A percentile compares a stretch with the other conserved stretches of the same genome.
Evolutionary conservation across 495 filamentous ascomycete species (phyloP).

Genomic region (Entonaema liquescens): DNA sequence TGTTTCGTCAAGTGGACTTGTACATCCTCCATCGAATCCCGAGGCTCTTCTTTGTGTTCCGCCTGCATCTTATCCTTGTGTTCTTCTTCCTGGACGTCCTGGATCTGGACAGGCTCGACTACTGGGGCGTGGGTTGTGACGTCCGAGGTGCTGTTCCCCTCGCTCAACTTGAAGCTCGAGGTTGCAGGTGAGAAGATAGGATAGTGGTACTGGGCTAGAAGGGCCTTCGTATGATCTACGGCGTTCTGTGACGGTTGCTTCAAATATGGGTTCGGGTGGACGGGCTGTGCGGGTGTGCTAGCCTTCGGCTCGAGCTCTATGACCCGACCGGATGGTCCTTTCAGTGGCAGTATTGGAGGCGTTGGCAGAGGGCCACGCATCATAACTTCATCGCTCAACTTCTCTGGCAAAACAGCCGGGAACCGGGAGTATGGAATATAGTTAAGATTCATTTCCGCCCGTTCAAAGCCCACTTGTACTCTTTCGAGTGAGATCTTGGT

Average conservation of each 20-base stretch:
- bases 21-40: not conserved
- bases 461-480: not conserved
- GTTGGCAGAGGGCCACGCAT: constrained; percentile 19
- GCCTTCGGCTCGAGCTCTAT: not conserved
- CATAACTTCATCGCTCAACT: constrained; percentile 26
- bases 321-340: not conserved
- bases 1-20: not conserved
- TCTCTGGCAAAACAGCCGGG: constrained; percentile 14
- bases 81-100: no score
- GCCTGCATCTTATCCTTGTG: no score
- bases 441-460: not conserved
- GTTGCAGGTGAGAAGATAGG: constrained; percentile 10
- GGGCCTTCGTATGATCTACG: not conserved
- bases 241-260: not conserved
- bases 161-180: constrained; percentile 20
- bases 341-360: constrained; percentile 1
- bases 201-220: constrained; percentile 14
- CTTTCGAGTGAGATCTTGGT: constrained; percentile 37
- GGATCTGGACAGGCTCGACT: constrained; percentile 5
- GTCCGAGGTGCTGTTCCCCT: constrained; percentile 11
- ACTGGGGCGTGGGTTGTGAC: not conserved
- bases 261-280: not conserved
- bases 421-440: constrained; percentile 20
- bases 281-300: not conserved
- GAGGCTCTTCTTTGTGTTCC: not conserved